Evolutionary conservation across 768 basidiomycete genomes (phyloP).

Genomic region (Tylopilus rubrobrunneus): DNA sequence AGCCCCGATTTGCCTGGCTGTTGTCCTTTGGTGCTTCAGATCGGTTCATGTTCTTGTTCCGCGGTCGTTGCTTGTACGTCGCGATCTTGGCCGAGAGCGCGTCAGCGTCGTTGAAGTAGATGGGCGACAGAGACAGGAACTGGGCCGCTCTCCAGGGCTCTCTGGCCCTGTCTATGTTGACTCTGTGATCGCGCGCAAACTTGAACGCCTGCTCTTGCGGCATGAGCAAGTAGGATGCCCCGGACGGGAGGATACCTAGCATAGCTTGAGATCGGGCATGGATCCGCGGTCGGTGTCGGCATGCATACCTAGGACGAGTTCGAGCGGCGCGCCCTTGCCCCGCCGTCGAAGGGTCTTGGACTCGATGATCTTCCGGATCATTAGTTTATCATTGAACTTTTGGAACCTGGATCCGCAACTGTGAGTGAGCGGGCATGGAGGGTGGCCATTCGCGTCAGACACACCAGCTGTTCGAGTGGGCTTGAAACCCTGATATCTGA

Average conservation of each 20-base stretch:
- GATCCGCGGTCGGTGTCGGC: not conserved
- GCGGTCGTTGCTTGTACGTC: slow-evolving; percentile 35
- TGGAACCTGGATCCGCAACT: too few relatives aligned
- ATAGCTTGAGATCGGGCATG: not conserved
- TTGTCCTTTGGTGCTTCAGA: slow-evolving; percentile 26
- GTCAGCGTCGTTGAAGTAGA: slow-evolving; percentile 33
- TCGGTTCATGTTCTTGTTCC: slow-evolving; percentile 30
- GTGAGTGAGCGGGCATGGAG: too few relatives aligned
- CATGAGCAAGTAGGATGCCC: slow-evolving; percentile 45
- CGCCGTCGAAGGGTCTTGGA: slow-evolving; percentile 31
- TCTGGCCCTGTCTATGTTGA: not conserved
- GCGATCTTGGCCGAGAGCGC: slow-evolving; percentile 39
- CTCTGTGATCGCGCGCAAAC: slow-evolving; percentile 27
- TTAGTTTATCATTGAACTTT: too few relatives aligned
- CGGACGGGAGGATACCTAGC: slow-evolving; percentile 41
- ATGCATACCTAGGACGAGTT: slow-evolving; percentile 41
- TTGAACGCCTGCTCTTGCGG: not conserved
- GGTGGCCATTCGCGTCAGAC: not conserved
- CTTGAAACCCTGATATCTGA: slow-evolving; percentile 25
- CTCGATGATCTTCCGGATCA: not conserved
- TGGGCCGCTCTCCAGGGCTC: slow-evolving; percentile 13
- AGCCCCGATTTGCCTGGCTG: slow-evolving; percentile 42
- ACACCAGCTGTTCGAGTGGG: slow-evolving; percentile 29
- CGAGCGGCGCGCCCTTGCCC: slow-evolving; percentile 29
- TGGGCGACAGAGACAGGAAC: slow-evolving; percentile 48